A percentile compares a stretch with the other conserved stretches of the same genome.
Evolutionary conservation across 192 early-diverging fungal species (phyloP).

Genomic region (Kickxella alabastrina): DNA sequence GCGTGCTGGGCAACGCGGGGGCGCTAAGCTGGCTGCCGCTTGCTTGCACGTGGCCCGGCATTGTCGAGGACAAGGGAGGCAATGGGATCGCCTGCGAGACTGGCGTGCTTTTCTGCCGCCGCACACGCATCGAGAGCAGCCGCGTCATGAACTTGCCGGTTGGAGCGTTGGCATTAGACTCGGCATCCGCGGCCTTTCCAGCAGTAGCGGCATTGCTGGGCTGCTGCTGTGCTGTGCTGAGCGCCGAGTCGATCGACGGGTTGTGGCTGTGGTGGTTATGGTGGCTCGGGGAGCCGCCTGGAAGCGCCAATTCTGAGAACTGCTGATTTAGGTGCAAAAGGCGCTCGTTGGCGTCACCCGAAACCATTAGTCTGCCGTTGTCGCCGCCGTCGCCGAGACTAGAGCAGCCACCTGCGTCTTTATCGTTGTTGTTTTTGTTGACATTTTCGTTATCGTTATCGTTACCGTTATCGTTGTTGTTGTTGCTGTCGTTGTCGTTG

Average conservation of each 20-base stretch:
- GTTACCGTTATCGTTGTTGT: neutral
- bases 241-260: constrained; percentile 29
- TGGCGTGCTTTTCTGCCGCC: constrained; percentile 38
- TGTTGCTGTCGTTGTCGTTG: neutral
- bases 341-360: too few species aligned
- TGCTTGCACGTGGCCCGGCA: too few species aligned
- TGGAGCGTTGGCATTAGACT: constrained; percentile 24
- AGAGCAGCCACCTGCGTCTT: too few species aligned
- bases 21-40: neutral
- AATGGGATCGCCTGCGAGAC: neutral
- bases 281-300: neutral
- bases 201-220: constrained; percentile 1
- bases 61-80: neutral
- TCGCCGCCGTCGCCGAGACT: too few species aligned
- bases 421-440: too few species aligned
- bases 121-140: constrained; percentile 45
- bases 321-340: too few species aligned
- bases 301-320: too few species aligned
- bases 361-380: too few species aligned
- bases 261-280: constrained; percentile 27
- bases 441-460: neutral
- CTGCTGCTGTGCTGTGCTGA: constrained; percentile 6
- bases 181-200: constrained; percentile 31
- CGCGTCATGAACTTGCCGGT: constrained; percentile 43
- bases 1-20: constrained; percentile 7